Base-by-base conservation (phyloP, 179 eudicot species). In the Sideroxylon spinosum region DNA sequence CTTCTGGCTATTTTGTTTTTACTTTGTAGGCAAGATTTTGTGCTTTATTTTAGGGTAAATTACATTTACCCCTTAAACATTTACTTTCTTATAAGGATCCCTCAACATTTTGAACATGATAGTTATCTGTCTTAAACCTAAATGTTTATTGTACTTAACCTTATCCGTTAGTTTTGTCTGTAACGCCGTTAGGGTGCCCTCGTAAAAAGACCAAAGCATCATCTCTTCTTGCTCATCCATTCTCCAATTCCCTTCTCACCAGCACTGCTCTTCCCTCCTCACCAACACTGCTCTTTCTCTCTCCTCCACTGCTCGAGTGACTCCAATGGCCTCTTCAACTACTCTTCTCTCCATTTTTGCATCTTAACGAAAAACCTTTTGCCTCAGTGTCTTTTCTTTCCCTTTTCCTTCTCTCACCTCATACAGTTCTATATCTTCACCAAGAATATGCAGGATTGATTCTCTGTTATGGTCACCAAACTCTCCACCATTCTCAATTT, bases 351-450 rank as follows among this genome's bases (percentile, higher is more conserved):
- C 83, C 95, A 94, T 46, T 73, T 63, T 79, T 92, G 95, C 83
- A 16, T 85, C 66, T 91, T 94, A 26, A 64, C 49, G 63, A 81
- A 52, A 81, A 76, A 82, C 85, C 80, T 10, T 26, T 59, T 46
- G 83, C 82, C 69, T 86, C 98, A 0, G 55, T 95, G 44, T 88
- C 94, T 1, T 78, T 85, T 76, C 92, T 96, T 80, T 59, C 78
- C 0, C 85, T 96, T 28, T 13, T 64, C 46, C 75, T 96, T n/a
- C n/a, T n/a, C n/a, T n/a, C n/a, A n/a, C 32, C 55, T 94, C 44
- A 76, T 94, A 67, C 90, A 89, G 20, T 96, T 96, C 84, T 89
- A 92, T 84, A 55, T 92, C 78, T 87, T 96, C 10, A 82, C 91
- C 78, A 88, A 86, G 32, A 90, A 97, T 2, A 98, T 98, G 10